Percentiles rank a stretch among this genome's conserved stretches.
These are phyloP conservation scores for Geosmithia putterillii DNA, from an alignment of 2,329 filamentous ascomycete species.

Conservation along the genomic window DNA sequence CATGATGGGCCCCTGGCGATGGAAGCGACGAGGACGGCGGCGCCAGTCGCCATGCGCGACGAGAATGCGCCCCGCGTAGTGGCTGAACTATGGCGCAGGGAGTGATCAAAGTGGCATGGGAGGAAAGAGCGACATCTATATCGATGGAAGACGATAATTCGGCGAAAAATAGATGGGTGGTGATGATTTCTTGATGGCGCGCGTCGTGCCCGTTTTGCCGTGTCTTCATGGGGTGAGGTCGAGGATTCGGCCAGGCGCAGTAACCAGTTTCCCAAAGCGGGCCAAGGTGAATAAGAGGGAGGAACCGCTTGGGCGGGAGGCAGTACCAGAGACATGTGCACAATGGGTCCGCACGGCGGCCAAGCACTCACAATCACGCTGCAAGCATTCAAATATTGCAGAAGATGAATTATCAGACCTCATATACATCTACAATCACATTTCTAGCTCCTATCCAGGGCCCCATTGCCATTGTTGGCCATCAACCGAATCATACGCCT, in stretches of 20 bases:
- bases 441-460: background rate
- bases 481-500: background rate
- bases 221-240: conserved; percentile 45
- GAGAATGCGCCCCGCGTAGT: conserved; percentile 36
- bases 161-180: conserved; percentile 22
- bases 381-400: no score
- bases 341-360: no score
- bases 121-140: conserved; percentile 36
- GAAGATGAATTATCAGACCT: background rate
- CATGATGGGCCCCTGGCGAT: conserved; percentile 44
- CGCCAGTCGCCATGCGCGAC: conserved; percentile 45
- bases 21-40: conserved; percentile 31
- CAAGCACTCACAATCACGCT: no score
- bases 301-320: background rate
- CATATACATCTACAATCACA: background rate
- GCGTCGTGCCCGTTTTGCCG: conserved; percentile 33
- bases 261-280: conserved; percentile 23
- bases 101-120: conserved; percentile 35
- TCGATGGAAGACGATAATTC: conserved; percentile 34
- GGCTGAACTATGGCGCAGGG: conserved; percentile 31
- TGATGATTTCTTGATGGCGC: conserved; percentile 39
- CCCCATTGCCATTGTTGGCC: background rate
- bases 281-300: conserved; percentile 3
- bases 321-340: no score
- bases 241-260: conserved; percentile 13